These are phyloP conservation scores for Yarrowia sp. DNA, from an alignment of 805 yeast species.

Conservation along the genomic window DNA sequence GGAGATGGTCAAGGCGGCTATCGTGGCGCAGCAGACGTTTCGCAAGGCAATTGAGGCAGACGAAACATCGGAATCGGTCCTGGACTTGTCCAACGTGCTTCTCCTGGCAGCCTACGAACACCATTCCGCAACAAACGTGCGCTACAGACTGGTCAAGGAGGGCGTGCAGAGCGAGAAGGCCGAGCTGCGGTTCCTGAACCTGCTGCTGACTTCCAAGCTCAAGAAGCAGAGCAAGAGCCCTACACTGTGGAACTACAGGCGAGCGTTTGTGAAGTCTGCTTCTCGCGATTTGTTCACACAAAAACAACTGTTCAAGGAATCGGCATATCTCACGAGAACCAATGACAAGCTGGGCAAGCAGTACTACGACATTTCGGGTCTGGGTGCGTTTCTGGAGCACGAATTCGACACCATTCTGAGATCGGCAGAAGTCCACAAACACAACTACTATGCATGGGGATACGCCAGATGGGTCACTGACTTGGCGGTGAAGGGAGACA, in stretches of 20 bases:
- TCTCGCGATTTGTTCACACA: neutral
- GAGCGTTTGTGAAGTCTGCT: constrained; percentile 32
- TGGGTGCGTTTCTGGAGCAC: neutral
- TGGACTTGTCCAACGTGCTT: constrained; percentile 28
- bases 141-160: constrained; percentile 33
- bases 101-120: constrained; percentile 39
- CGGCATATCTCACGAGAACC: neutral
- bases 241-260: constrained; percentile 43
- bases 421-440: constrained; percentile 45
- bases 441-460: constrained; percentile 52
- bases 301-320: neutral
- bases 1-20: neutral
- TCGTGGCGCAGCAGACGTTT: neutral
- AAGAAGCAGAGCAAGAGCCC: constrained; percentile 43
- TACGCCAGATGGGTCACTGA: constrained; percentile 40
- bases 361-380: neutral
- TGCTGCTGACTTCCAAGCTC: constrained; percentile 39
- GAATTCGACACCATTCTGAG: constrained; percentile 38
- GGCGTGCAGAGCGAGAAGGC: neutral
- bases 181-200: constrained; percentile 35
- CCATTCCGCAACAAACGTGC: constrained; percentile 34
- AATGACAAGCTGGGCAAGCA: neutral
- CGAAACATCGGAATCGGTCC: neutral
- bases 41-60: neutral
- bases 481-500: constrained; percentile 28